A percentile compares a stretch with the other conserved stretches of the same genome.
Evolutionary conservation across 1,284 basidiomycete genomes (phyloP).

Genomic region (Acaromyces ingoldii): DNA sequence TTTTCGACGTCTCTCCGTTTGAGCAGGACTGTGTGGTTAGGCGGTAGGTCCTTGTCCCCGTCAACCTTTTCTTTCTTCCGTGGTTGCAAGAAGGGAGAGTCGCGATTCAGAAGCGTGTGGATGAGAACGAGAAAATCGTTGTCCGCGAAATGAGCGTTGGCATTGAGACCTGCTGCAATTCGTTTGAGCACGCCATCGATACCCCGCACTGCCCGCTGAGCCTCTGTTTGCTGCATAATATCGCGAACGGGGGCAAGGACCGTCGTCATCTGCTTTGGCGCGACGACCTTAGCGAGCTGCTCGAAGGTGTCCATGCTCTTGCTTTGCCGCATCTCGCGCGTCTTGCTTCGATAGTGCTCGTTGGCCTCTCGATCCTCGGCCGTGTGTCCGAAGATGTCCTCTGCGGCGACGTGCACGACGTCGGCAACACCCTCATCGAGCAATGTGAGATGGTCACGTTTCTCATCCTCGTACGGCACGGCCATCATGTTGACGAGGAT

Average conservation of each 20-base stretch:
- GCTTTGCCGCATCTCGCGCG: constrained; percentile 43
- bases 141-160: constrained; percentile 69
- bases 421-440: constrained; percentile 67
- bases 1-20: constrained; percentile 43
- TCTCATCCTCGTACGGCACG: constrained; percentile 61
- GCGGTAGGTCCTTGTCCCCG: too few species aligned
- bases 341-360: constrained; percentile 86
- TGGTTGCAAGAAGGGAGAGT: constrained; percentile 64
- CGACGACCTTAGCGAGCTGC: constrained; percentile 38
- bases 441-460: constrained; percentile 55
- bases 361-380: constrained; percentile 83
- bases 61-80: constrained; percentile 15
- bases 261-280: constrained; percentile 60
- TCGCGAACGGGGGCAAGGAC: constrained; percentile 75
- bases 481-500: constrained; percentile 64
- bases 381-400: constrained; percentile 91
- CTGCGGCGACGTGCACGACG: constrained; percentile 76
- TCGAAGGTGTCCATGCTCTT: constrained; percentile 51
- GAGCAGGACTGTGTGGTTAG: background rate
- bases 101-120: constrained; percentile 83
- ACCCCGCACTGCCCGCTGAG: constrained; percentile 72
- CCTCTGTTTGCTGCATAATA: constrained; percentile 80
- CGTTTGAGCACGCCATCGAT: constrained; percentile 84
- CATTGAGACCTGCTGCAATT: constrained; percentile 76
- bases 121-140: constrained; percentile 74